Base-by-base conservation (phyloP, 208 protist genomes). In the Leptomonas seymouri region DNA sequence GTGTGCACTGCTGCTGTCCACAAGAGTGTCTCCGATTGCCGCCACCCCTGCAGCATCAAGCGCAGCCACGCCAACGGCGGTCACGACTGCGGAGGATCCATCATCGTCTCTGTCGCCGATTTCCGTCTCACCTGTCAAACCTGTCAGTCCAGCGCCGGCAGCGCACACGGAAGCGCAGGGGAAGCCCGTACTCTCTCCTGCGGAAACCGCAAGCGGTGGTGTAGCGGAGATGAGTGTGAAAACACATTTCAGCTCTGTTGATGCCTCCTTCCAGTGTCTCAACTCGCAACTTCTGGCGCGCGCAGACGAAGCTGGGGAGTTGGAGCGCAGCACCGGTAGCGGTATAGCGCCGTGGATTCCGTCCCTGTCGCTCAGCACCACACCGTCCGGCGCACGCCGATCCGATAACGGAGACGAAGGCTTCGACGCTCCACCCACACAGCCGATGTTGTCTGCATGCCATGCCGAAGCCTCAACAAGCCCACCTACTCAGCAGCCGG, bases 1-100 rank as follows among this genome's bases (percentile, higher is more conserved):
- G 71, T 84, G 74, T 53, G 80, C 84, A 4, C 59, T 89, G 27
- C 41, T 89, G 18, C 66, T 89, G 9, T 68, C 80, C 44, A 67
- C 61, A 2, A 65, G 30, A 3, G 31, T n/a, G 23, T 42, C 18
- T 28, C 18, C 21, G 31, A 59, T 8, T 18, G 9, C 20, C 31
- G 25, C 23, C 31, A 45, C 2, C 8, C n/a, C 54, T 15, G n/a
- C 54, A 45, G 34, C 58, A n/a, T n/a, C n/a, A n/a, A n/a, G n/a
- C n/a, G n/a, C n/a, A n/a, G n/a, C n/a, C n/a, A n/a, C n/a, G n/a
- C n/a, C n/a, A n/a, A n/a, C n/a, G n/a, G n/a, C n/a, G n/a, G 50
- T 14, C 15, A 11, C 58, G 28, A 5, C 23, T 27, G 44, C 15
- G 6, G 27, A 27, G 14, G 44, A 39, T 1, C 8, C 1, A 2